A percentile compares a stretch with the other conserved stretches of the same genome.
phyloP scores from a whole-genome alignment of 768 basidiomycete species.

The Serendipita indica region DNA sequence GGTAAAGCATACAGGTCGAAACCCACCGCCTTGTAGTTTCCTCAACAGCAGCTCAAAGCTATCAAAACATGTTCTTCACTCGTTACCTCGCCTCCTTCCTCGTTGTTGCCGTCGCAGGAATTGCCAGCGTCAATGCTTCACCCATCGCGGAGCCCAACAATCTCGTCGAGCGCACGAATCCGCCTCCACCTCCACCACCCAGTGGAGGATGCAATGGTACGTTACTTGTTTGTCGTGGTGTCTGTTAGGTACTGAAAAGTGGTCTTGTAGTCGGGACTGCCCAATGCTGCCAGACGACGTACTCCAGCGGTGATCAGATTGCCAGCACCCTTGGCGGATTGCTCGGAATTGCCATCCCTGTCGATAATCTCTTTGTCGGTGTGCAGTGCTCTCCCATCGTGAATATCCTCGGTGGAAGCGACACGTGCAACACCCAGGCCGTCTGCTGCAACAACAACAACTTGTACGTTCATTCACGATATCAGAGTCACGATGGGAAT shows the following conservation, averaged over 20 bases:
- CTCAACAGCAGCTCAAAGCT: too few species aligned
- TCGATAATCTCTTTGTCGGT: neutral
- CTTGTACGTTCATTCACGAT: neutral
- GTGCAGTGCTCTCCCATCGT: constrained; percentile 7
- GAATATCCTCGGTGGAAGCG: neutral
- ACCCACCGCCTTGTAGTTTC: too few species aligned
- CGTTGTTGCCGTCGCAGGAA: neutral
- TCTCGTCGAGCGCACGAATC: too few species aligned
- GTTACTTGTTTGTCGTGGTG: neutral
- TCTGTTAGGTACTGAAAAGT: neutral
- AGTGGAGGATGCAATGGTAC: neutral
- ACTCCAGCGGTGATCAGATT: neutral
- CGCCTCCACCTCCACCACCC: too few species aligned
- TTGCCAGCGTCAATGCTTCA: neutral
- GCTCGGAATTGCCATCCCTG: neutral
- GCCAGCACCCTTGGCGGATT: neutral
- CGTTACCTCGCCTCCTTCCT: neutral
- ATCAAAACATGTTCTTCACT: too few species aligned
- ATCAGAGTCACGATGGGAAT: too few species aligned
- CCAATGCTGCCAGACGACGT: constrained; percentile 1
- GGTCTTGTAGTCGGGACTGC: neutral
- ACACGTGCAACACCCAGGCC: neutral
- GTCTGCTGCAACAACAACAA: neutral
- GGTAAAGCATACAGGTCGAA: too few species aligned
- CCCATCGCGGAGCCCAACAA: neutral